phyloP scores from a whole-genome alignment of 2,329 filamentous ascomycete genomes.

The Botrytis medusae region DNA sequence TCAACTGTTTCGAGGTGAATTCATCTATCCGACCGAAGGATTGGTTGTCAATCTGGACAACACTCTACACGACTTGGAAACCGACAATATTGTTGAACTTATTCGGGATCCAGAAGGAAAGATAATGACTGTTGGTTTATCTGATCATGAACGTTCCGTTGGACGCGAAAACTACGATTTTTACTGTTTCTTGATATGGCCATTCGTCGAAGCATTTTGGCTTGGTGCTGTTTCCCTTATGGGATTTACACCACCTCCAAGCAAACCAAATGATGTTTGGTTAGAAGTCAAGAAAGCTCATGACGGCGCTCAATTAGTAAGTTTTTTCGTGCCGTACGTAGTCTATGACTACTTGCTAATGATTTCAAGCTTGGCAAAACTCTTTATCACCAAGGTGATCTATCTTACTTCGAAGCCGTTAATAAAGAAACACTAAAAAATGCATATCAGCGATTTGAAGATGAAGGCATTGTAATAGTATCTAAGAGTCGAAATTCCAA shows the following conservation, averaged over 20 bases:
- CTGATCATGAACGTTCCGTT: conserved; percentile 69
- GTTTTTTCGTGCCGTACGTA: conserved; percentile 35
- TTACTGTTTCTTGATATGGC: conserved; percentile 98
- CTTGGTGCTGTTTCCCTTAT: conserved; percentile 84
- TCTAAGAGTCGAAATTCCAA: conserved; percentile 66
- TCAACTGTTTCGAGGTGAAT: conserved; percentile 90
- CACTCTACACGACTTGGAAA: conserved; percentile 74
- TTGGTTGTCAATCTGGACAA: conserved; percentile 76
- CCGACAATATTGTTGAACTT: conserved; percentile 73
- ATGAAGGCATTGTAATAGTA: conserved; percentile 83
- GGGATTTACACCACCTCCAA: conserved; percentile 73
- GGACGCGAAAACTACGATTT: conserved; percentile 97
- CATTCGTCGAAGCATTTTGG: conserved; percentile 94
- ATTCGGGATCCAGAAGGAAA: conserved; percentile 55
- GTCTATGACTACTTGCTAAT: conserved; percentile 29
- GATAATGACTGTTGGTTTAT: conserved; percentile 70
- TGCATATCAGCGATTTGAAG: conserved; percentile 81
- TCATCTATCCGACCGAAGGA: conserved; percentile 91
- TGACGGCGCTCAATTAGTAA: conserved; percentile 75
- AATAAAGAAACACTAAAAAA: conserved; percentile 98
- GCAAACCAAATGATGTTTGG: conserved; percentile 62
- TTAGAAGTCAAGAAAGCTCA: conserved; percentile 76
- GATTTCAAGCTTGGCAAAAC: conserved; percentile 78
- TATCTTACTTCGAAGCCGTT: conserved; percentile 96
- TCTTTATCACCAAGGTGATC: conserved; percentile 93